These are phyloP conservation scores for thale cress (Arabidopsis thaliana) DNA, from an alignment of 345 rosid species.

Conservation along the genomic window DNA sequence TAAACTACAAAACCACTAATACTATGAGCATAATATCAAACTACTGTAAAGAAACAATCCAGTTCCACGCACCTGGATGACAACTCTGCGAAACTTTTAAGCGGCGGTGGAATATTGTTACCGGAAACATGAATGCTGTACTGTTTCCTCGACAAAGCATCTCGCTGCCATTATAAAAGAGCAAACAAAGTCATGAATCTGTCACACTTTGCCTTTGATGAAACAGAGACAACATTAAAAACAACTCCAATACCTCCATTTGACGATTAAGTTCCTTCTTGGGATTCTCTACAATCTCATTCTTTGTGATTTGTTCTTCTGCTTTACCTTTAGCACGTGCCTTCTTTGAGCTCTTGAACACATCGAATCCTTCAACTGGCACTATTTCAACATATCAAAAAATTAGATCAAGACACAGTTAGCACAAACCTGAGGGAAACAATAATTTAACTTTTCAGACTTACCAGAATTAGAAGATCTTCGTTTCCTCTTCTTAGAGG, in stretches of 20 bases:
- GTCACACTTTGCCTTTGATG: slow-evolving; percentile 17
- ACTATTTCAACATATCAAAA: slow-evolving; percentile 40
- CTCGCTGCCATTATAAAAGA: slow-evolving; percentile 52
- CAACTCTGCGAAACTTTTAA: slow-evolving; percentile 69
- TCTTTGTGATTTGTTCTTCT: slow-evolving; percentile 39
- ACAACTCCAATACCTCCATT: slow-evolving; percentile 64
- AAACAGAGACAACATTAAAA: slow-evolving; percentile 1
- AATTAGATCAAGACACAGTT: neutral
- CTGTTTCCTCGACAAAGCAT: slow-evolving; percentile 71
- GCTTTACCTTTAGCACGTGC: slow-evolving; percentile 36
- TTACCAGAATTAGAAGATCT: slow-evolving; percentile 58
- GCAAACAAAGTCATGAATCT: neutral
- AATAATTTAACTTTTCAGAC: neutral
- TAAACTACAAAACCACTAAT: slow-evolving; percentile 23
- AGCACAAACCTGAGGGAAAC: neutral
- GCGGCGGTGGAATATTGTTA: slow-evolving; percentile 74
- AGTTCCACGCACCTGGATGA: slow-evolving; percentile 59
- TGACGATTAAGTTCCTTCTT: slow-evolving; percentile 62
- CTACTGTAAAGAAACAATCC: slow-evolving; percentile 14
- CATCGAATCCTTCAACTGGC: slow-evolving; percentile 78
- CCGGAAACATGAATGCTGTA: slow-evolving; percentile 83
- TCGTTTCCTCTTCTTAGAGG: slow-evolving; percentile 66
- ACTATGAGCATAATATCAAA: slow-evolving; percentile 17
- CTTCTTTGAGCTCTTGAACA: slow-evolving; percentile 63
- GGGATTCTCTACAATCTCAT: slow-evolving; percentile 43